Evolutionary conservation across 2,329 filamentous ascomycete species (phyloP), one percentile per base, ranked within the genome.

Genomic region (Podosphaera fusca): DNA sequence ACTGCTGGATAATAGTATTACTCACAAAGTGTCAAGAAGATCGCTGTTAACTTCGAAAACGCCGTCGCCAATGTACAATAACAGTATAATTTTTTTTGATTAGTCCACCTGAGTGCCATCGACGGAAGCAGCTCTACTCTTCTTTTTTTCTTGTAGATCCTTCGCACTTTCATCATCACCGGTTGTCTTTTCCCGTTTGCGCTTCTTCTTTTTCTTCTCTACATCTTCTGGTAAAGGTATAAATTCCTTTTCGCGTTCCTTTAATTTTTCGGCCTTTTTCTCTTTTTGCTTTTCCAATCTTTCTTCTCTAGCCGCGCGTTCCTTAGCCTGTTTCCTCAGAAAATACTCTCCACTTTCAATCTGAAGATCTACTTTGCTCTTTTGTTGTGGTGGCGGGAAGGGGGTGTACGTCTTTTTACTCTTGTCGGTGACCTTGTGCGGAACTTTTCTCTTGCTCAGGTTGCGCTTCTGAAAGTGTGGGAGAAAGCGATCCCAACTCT

Each of bases 291-390:
- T 82, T 69, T 94, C 87, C 66, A 87, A 78, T 62, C 87, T 76
- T 66, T 87, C 85, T 67, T 90, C 84, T 70, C 85, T 82, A 52
- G 76, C 81, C 57, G 82, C 84, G 60, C 89, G 77, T 66, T 94
- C 87, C 76, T 94, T 95, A 59, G 87, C 89, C 67, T 89, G 81
- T 75, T 95, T 95, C 67, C 83, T 82, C 67, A 98, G 71, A 70
- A 96, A 96, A 73, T 94, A 98, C 73, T 96, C 90, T 72, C 92
- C 90, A 64, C 81, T 89, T 75, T 98, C 92, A 73, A 98, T 95
- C 77, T 98, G 90, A 70, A 88, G 72, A 71, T 98, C 92, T 64
- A 98, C 79, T 80, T 96, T 98, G 80, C 89, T 95, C 85, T 95
- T 95, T 76, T 98, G 90, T 62, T 89, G 88, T 49, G 88, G 80